Base-by-base conservation (phyloP, 192 early-diverging fungal species). In the Haplosporangium gracile region DNA sequence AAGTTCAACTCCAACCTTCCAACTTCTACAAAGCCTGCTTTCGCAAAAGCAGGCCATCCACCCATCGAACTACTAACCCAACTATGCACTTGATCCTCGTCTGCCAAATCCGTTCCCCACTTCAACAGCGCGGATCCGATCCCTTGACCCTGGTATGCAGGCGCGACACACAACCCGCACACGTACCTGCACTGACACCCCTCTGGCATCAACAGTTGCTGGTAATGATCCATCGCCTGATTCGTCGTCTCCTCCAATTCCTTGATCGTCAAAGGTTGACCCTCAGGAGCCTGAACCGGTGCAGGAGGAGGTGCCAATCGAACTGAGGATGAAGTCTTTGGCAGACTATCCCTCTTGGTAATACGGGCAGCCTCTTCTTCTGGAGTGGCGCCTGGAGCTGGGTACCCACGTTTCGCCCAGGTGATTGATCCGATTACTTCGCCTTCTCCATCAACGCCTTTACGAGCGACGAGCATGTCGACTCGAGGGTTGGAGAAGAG, bases 51-150 rank as follows among this genome's bases (percentile, higher is more conserved):
- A 15, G 47, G 72, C 43, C 45, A 55, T 18, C 70, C 79, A 13
- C 57, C 47, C 79, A 81, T 81, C 2, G 79, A 81, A 13, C 72
- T 75, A 38, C 79, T 81, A 15, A 81, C 79, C 57, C 72, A 81
- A 22, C 72, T 53, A 42, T 40, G 75, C 38, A 81, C 79, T 0
- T 65, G 63, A 9, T 81, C 79, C 63, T 81, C 20, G 47, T 81
- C 79, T 18, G 79, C 79, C 73, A 43, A 36, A 15, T 81, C 79
- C 2, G 79, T 75, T 24, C 79, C 79, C 79, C 79, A 81, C 47
- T 75, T 81, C 79, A 81, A 49, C n/a, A 81, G 47, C 29, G 79
- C 79, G 7, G 79, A 75, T 38, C 79, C 79, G 49, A 81, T 70
- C n/a, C 79, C 79, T 49, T 81, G 72, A 32, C 79, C 36, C 16